phyloP scores from a whole-genome alignment of 306 rosid species.

The Clitoria ternatea region DNA sequence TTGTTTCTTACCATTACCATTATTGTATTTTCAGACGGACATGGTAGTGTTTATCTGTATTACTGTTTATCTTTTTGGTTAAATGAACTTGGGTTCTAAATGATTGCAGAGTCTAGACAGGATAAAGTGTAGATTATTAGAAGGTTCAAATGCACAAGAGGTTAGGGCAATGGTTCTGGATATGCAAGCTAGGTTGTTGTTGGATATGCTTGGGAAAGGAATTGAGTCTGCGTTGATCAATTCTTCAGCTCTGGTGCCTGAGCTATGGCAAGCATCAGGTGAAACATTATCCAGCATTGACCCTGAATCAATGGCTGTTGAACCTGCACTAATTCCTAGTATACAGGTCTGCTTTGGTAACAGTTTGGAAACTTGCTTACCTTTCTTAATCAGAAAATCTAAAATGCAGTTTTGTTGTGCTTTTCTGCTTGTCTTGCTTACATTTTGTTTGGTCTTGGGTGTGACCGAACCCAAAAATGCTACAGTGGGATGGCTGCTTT shows the following conservation, averaged over 20 bases:
- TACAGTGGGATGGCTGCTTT: neutral
- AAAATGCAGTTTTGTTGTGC: neutral
- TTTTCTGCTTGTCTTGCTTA: neutral
- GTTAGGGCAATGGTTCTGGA: conserved; percentile 99
- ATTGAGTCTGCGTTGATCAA: conserved; percentile 90
- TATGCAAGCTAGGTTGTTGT: conserved; percentile 98
- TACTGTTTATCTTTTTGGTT: neutral
- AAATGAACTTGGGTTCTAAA: conserved; percentile 6
- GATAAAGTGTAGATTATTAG: conserved; percentile 92
- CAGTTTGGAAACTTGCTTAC: conserved; percentile 11
- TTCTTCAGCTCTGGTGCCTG: conserved; percentile 84
- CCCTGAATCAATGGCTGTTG: conserved; percentile 91
- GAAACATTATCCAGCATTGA: conserved; percentile 78
- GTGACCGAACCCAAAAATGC: neutral
- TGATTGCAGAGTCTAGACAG: conserved; percentile 93
- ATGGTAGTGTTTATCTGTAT: neutral
- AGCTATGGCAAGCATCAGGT: conserved; percentile 81
- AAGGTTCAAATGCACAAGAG: conserved; percentile 97
- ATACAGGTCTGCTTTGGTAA: conserved; percentile 61
- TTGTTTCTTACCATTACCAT: neutral
- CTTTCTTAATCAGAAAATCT: neutral
- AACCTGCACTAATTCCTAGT: conserved; percentile 70
- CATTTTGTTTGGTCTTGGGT: neutral
- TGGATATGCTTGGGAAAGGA: conserved; percentile 99
- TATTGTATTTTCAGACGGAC: conserved; percentile 1